Conservation (phyloP, 2,329 filamentous ascomycete species). For the Camillea tinctor region DNA sequence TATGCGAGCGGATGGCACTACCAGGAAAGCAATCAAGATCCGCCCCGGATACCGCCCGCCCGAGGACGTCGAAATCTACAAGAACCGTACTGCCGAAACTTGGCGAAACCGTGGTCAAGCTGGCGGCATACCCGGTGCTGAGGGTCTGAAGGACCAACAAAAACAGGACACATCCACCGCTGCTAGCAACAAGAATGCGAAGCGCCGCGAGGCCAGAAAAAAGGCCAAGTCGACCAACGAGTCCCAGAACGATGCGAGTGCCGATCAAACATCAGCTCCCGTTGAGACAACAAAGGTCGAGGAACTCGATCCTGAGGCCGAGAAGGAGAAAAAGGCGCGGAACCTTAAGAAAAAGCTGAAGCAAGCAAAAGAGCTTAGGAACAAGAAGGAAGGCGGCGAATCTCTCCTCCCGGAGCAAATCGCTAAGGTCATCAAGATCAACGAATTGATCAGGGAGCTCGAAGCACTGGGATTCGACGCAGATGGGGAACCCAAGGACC, state of each 20-base stretch:
- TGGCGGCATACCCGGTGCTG: constrained; percentile 74
- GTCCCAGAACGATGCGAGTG: constrained; percentile 59
- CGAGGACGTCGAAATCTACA: constrained; percentile 95
- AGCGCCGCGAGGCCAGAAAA: constrained; percentile 59
- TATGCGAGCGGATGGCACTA: constrained; percentile 79
- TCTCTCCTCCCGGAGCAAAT: constrained; percentile 88
- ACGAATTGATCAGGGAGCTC: constrained; percentile 85
- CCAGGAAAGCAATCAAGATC: constrained; percentile 92
- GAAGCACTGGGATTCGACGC: constrained; percentile 80
- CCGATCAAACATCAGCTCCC: constrained; percentile 34
- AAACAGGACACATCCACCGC: constrained; percentile 46
- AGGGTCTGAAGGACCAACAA: constrained; percentile 52
- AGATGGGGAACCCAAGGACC: constrained; percentile 61
- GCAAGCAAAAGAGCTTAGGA: constrained; percentile 85
- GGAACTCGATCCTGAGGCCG: constrained; percentile 63
- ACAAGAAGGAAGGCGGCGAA: constrained; percentile 86
- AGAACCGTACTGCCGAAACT: constrained; percentile 82
- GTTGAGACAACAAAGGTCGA: constrained; percentile 37
- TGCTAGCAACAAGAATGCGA: constrained; percentile 81
- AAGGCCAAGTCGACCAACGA: constrained; percentile 57
- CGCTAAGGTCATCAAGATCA: constrained; percentile 96
- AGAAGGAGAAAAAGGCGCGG: constrained; percentile 89
- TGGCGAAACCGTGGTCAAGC: constrained; percentile 74
- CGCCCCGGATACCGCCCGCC: constrained; percentile 90
- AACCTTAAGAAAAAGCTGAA: constrained; percentile 93